phyloP scores from a whole-genome alignment of 768 basidiomycete genomes.

The Pilatotrama ljubarskyi region DNA sequence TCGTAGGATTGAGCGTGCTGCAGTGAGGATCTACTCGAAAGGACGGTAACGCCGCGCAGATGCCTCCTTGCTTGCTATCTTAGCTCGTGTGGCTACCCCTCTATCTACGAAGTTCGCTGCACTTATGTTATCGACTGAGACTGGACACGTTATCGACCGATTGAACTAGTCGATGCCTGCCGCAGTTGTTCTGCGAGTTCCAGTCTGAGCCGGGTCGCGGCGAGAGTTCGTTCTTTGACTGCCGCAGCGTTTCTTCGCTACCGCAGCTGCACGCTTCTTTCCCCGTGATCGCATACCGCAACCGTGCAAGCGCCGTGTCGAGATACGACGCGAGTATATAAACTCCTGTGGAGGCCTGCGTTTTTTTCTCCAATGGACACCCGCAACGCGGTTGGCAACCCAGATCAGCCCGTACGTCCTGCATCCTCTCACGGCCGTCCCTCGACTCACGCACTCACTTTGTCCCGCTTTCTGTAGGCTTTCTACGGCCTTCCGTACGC shows the following conservation, averaged over 20 bases:
- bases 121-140: background rate
- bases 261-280: background rate
- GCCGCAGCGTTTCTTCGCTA: background rate
- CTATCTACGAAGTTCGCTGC: background rate
- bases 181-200: too few relatives aligned
- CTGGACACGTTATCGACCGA: background rate
- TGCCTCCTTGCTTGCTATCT: background rate
- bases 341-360: background rate
- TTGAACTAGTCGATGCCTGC: background rate
- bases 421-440: too few relatives aligned
- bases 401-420: background rate
- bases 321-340: background rate
- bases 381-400: background rate
- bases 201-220: too few relatives aligned
- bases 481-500: too few relatives aligned
- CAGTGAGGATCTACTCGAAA: background rate
- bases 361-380: background rate
- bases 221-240: background rate
- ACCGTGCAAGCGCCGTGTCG: background rate
- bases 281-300: background rate
- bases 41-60: background rate
- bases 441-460: too few relatives aligned
- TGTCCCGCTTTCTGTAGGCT: too few relatives aligned
- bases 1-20: conserved; percentile 11
- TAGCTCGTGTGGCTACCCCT: background rate